These are phyloP conservation scores for Globisporangium echinulatum DNA, from an alignment of 352 stramenopile species.

Conservation along the genomic window DNA sequence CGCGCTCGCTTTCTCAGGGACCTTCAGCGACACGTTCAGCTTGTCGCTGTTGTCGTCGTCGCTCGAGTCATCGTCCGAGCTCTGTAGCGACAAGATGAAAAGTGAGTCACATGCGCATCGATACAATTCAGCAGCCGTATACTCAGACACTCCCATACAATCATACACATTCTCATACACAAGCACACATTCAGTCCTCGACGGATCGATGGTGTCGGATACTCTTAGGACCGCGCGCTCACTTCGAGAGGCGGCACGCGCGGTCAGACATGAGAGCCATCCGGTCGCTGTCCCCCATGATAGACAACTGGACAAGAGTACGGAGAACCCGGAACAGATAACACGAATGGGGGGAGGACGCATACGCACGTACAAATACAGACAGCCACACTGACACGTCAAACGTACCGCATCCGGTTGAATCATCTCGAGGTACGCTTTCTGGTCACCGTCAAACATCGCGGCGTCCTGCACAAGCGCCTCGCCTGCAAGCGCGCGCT, in stretches of 20 bases:
- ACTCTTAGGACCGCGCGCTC: slow-evolving; percentile 63
- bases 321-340: slow-evolving; percentile 87
- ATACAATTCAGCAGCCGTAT: too few relatives aligned
- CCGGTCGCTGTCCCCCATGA: slow-evolving; percentile 76
- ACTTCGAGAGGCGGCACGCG: slow-evolving; percentile 22
- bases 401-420: slow-evolving; percentile 82
- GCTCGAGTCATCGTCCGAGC: slow-evolving; percentile 68
- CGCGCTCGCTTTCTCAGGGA: slow-evolving; percentile 70
- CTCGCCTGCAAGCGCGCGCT: slow-evolving; percentile 75
- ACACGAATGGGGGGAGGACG: slow-evolving; percentile 75
- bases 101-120: background rate
- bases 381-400: slow-evolving; percentile 7
- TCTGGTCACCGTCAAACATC: slow-evolving; percentile 79
- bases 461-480: slow-evolving; percentile 70
- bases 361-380: slow-evolving; percentile 16
- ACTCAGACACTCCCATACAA: background rate
- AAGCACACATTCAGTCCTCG: background rate
- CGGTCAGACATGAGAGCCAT: slow-evolving; percentile 84
- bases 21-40: slow-evolving; percentile 64
- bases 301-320: slow-evolving; percentile 92
- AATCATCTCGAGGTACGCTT: slow-evolving; percentile 84
- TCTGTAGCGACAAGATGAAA: slow-evolving; percentile 30
- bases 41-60: slow-evolving; percentile 43
- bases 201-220: slow-evolving; percentile 41
- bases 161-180: background rate